phyloP scores from a whole-genome alignment of 306 rosid species.

The Datisca glomerata region DNA sequence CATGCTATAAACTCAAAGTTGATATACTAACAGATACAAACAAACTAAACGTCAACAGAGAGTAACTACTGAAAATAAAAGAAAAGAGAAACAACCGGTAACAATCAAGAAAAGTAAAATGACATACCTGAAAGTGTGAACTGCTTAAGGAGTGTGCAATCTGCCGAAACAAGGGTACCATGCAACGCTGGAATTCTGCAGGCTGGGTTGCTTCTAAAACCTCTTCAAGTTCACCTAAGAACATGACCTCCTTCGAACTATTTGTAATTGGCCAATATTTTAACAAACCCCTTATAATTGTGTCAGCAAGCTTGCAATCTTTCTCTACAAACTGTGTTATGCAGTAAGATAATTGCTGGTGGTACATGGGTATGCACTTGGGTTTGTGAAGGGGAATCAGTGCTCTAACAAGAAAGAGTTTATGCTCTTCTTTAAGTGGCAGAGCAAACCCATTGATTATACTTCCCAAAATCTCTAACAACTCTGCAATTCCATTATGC shows the following conservation, averaged over 20 bases:
- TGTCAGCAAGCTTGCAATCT: constrained; percentile 98
- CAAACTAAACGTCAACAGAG: constrained; percentile 1
- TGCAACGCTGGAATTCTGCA: constrained; percentile 86
- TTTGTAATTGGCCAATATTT: constrained; percentile 94
- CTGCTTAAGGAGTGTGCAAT: constrained; percentile 82
- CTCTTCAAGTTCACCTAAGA: constrained; percentile 95
- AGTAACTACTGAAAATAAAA: constrained; percentile 12
- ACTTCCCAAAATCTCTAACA: constrained; percentile 92
- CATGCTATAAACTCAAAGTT: too few species aligned
- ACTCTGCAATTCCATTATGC: constrained; percentile 91
- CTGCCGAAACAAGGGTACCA: constrained; percentile 80
- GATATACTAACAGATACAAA: too few species aligned
- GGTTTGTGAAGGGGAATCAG: constrained; percentile 97
- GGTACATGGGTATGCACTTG: constrained; percentile 80
- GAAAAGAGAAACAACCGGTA: constrained; percentile 2
- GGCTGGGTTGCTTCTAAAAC: constrained; percentile 92
- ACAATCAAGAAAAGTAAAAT: too few species aligned
- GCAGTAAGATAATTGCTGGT: constrained; percentile 94
- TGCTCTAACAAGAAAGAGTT: constrained; percentile 83
- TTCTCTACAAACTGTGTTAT: constrained; percentile 91
- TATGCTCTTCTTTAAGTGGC: constrained; percentile 97
- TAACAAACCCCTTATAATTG: constrained; percentile 77
- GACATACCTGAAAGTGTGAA: constrained; percentile 90
- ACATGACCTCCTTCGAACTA: constrained; percentile 98
- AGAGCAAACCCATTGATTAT: constrained; percentile 94